phyloP scores from a whole-genome alignment of 495 filamentous ascomycete genomes.

The Darksidea phi region DNA sequence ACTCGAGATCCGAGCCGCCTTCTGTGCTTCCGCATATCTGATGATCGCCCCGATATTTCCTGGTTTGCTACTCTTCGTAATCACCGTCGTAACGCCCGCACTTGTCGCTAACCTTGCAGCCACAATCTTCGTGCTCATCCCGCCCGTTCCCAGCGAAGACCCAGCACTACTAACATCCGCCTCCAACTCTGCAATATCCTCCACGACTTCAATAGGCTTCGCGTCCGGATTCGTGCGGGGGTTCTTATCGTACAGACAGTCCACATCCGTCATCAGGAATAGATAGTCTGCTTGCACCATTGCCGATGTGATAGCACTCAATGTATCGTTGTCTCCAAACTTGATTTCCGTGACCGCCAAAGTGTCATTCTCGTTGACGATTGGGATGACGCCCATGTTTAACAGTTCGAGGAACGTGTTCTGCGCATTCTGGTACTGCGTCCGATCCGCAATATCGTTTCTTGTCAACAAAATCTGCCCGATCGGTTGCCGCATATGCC shows the following conservation, averaged over 20 bases:
- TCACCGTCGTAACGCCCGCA: slow-evolving; percentile 92
- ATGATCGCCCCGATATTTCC: slow-evolving; percentile 91
- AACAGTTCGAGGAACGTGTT: slow-evolving; percentile 88
- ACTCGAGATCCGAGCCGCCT: slow-evolving; percentile 24
- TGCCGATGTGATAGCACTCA: slow-evolving; percentile 92
- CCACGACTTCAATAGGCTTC: slow-evolving; percentile 84
- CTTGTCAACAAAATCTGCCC: slow-evolving; percentile 94
- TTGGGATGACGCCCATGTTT: slow-evolving; percentile 94
- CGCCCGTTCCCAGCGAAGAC: slow-evolving; percentile 87
- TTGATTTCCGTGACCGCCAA: slow-evolving; percentile 97
- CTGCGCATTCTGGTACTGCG: slow-evolving; percentile 93
- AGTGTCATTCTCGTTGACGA: slow-evolving; percentile 99
- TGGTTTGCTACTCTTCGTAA: slow-evolving; percentile 85
- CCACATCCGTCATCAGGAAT: slow-evolving; percentile 98
- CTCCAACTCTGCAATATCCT: slow-evolving; percentile 79
- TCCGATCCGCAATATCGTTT: slow-evolving; percentile 95
- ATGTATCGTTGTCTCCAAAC: slow-evolving; percentile 97
- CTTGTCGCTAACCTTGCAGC: slow-evolving; percentile 91
- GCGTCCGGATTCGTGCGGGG: slow-evolving; percentile 82
- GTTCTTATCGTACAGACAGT: slow-evolving; percentile 95
- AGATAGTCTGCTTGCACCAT: slow-evolving; percentile 97
- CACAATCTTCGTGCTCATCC: slow-evolving; percentile 97
- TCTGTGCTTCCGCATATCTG: slow-evolving; percentile 65
- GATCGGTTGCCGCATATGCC: slow-evolving; percentile 80
- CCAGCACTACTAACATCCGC: slow-evolving; percentile 91